A percentile compares a stretch with the other conserved stretches of the same genome.
Evolutionary conservation across 2,329 filamentous ascomycete species (phyloP).

Genomic region (Rutstroemia sp.): DNA sequence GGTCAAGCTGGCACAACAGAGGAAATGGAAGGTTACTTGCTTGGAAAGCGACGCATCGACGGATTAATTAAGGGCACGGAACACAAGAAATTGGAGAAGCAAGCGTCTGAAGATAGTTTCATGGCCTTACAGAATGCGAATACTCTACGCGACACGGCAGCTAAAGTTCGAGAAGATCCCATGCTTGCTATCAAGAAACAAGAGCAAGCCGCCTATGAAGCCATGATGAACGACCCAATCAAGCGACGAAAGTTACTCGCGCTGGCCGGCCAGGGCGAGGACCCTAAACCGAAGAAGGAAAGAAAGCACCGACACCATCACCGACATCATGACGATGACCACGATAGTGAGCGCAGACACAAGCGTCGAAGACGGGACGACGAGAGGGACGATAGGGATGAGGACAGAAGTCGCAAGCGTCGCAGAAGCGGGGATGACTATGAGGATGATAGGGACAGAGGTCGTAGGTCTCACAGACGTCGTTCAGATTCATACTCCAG

Average conservation of each 20-base stretch:
- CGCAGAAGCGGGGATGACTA: constrained; percentile 29
- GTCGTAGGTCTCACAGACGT: constrained; percentile 29
- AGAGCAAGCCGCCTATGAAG: constrained; percentile 73
- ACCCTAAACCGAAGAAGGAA: constrained; percentile 37
- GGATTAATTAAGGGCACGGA: constrained; percentile 76
- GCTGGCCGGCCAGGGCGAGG: constrained; percentile 49
- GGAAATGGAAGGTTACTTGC: constrained; percentile 86
- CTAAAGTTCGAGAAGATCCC: constrained; percentile 86
- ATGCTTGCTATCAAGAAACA: constrained; percentile 88
- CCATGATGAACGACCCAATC: constrained; percentile 71
- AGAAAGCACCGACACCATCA: constrained; percentile 38
- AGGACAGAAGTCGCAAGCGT: constrained; percentile 39
- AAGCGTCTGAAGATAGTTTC: constrained; percentile 51
- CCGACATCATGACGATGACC: constrained; percentile 29
- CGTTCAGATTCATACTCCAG: constrained; percentile 34
- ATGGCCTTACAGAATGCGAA: constrained; percentile 63
- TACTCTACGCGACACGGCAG: constrained; percentile 68
- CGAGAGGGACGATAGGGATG: constrained; percentile 28
- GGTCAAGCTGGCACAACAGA: constrained; percentile 72
- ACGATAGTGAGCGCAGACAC: constrained; percentile 35
- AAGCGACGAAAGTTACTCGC: constrained; percentile 61
- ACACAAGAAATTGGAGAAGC: constrained; percentile 73
- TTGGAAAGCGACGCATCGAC: constrained; percentile 91
- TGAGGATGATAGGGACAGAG: constrained; percentile 25
- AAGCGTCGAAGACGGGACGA: constrained; percentile 35